Evolutionary conservation across 768 basidiomycete genomes (phyloP).

Genomic region (Kwoniella sp.): DNA sequence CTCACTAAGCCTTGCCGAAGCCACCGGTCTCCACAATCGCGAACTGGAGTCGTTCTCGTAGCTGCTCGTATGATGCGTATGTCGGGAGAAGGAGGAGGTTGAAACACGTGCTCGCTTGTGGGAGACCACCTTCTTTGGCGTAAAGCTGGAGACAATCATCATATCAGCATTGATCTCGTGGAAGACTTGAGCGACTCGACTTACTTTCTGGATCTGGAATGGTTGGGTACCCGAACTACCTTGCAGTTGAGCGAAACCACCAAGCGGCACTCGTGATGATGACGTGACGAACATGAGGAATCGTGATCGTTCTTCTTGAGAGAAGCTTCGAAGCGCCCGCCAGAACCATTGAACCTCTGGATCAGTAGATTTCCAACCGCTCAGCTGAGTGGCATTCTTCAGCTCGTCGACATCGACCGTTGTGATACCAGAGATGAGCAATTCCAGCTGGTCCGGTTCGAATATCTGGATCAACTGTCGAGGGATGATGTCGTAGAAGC

Average conservation of each 20-base stretch:
- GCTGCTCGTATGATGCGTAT: conserved; percentile 94
- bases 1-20: conserved; percentile 72
- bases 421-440: conserved; percentile 73
- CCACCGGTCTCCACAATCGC: conserved; percentile 96
- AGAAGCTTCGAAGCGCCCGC: conserved; percentile 96
- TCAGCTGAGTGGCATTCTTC: conserved; percentile 56
- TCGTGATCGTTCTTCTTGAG: conserved; percentile 92
- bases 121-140: conserved; percentile 37
- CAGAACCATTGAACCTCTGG: conserved; percentile 99
- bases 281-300: conserved; percentile 92
- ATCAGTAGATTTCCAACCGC: conserved; percentile 61
- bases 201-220: conserved; percentile 94
- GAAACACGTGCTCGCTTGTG: conserved; percentile 54
- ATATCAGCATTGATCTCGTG: conserved; percentile 9
- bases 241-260: conserved; percentile 89
- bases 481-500: conserved; percentile 97
- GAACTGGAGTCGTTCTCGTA: conserved; percentile 82
- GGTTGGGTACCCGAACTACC: conserved; percentile 74
- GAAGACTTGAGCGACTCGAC: conserved; percentile 60
- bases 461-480: conserved; percentile 87
- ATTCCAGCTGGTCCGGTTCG: conserved; percentile 50
- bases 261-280: conserved; percentile 90
- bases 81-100: conserved; percentile 67
- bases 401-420: conserved; percentile 95
- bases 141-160: conserved; percentile 30